These are phyloP conservation scores for Sanghuangporus sanghuang DNA, from an alignment of 1,284 basidiomycete species.

Conservation along the genomic window DNA sequence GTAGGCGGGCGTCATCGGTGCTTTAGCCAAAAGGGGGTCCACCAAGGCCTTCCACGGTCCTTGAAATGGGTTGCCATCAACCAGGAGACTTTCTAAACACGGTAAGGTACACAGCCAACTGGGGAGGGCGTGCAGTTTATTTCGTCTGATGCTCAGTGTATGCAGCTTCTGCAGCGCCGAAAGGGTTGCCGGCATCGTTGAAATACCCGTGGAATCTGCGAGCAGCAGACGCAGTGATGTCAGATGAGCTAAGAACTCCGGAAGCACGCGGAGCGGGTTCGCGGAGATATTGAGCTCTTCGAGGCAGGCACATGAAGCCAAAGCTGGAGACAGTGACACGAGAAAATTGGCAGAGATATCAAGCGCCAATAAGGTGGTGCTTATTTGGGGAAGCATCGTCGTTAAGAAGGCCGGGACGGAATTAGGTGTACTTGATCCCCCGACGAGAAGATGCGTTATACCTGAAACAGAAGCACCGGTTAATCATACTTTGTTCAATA, in stretches of 20 bases:
- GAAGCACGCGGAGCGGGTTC: constrained; percentile 83
- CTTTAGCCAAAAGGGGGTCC: constrained; percentile 68
- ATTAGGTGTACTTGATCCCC: constrained; percentile 71
- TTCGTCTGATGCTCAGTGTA: constrained; percentile 83
- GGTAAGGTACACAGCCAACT: constrained; percentile 88
- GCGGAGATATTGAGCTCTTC: constrained; percentile 94
- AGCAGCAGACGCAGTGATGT: constrained; percentile 80
- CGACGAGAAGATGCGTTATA: constrained; percentile 85
- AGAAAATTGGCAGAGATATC: constrained; percentile 89
- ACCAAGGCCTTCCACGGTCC: constrained; percentile 88
- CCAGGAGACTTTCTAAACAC: constrained; percentile 78
- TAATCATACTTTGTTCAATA: constrained; percentile 16
- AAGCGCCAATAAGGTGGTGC: constrained; percentile 75
- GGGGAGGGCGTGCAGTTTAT: constrained; percentile 86
- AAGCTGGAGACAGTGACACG: constrained; percentile 71
- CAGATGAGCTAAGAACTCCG: constrained; percentile 76
- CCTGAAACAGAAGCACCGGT: constrained; percentile 38
- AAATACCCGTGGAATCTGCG: constrained; percentile 82
- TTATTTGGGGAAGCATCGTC: constrained; percentile 62
- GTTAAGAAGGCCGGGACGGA: constrained; percentile 72
- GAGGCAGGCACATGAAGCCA: constrained; percentile 72
- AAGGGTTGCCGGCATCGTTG: constrained; percentile 66
- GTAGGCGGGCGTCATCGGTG: constrained; percentile 55
- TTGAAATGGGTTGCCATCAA: constrained; percentile 93
- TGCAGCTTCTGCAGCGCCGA: constrained; percentile 70